A percentile compares a stretch with the other conserved stretches of the same genome.
phyloP scores from a whole-genome alignment of 441 rosid genomes.

The Gossypium lobatum region DNA sequence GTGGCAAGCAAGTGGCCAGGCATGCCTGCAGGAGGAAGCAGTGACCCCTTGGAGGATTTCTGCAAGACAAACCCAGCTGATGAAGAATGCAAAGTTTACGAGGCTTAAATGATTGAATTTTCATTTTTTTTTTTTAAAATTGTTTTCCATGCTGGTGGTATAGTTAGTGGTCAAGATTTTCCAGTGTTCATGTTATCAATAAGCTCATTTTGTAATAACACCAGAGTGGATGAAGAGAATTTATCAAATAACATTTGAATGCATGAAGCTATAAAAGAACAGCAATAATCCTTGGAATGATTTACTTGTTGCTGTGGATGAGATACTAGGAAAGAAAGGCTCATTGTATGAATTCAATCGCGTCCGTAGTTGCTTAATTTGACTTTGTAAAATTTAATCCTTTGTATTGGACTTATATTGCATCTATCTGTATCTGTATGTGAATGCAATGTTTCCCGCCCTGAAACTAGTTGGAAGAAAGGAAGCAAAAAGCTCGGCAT shows the following conservation, averaged over 20 bases:
- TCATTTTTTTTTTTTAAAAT: background rate
- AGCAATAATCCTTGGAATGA: slow-evolving; percentile 1
- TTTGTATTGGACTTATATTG: background rate
- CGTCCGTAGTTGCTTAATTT: background rate
- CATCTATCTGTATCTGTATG: background rate
- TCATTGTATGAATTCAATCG: background rate
- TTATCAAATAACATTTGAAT: slow-evolving; percentile 1
- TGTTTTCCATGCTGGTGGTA: background rate
- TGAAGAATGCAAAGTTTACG: slow-evolving; percentile 58
- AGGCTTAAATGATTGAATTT: background rate
- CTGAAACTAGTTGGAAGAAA: background rate
- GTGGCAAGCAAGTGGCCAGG: slow-evolving; percentile 91
- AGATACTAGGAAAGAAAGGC: background rate
- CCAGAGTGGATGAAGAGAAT: slow-evolving; percentile 12
- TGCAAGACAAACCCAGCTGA: slow-evolving; percentile 86
- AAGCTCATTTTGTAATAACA: slow-evolving; percentile 13
- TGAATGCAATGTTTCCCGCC: background rate
- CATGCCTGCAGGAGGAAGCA: slow-evolving; percentile 45
- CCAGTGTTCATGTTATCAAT: slow-evolving; percentile 7
- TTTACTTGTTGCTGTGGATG: background rate
- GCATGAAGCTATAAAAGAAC: background rate
- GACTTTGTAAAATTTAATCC: background rate
- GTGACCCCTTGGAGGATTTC: slow-evolving; percentile 91
- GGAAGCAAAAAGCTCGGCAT: background rate
- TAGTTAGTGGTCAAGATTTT: slow-evolving; percentile 12